Percentiles rank a stretch among this genome's conserved stretches.
phyloP scores from a whole-genome alignment of 441 rosid species.

The Euphorbia celastroides region DNA sequence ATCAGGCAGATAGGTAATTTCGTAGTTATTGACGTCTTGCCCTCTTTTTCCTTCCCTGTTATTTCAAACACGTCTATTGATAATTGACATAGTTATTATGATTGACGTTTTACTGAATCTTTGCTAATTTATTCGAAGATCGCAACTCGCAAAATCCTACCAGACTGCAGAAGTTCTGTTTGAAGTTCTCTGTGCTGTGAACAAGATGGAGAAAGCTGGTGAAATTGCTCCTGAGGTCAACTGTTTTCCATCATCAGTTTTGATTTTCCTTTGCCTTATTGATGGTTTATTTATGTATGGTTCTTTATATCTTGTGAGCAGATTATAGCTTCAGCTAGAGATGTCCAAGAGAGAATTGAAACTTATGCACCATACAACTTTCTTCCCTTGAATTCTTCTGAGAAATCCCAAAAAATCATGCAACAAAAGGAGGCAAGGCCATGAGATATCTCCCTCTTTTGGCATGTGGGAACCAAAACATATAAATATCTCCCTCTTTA shows the following conservation, averaged over 20 bases:
- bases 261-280: background rate
- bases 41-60: background rate
- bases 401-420: slow-evolving; percentile 86
- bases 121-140: slow-evolving; percentile 39
- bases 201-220: slow-evolving; percentile 95
- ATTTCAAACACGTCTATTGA: background rate
- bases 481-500: slow-evolving; percentile 7
- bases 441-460: slow-evolving; percentile 1
- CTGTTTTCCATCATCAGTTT: background rate
- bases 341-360: slow-evolving; percentile 95
- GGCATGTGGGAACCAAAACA: background rate
- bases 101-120: background rate
- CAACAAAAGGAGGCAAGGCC: slow-evolving; percentile 82
- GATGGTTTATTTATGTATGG: slow-evolving; percentile 1
- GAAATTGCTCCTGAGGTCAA: slow-evolving; percentile 98
- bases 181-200: slow-evolving; percentile 96
- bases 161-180: slow-evolving; percentile 97
- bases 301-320: slow-evolving; percentile 28
- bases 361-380: slow-evolving; percentile 94
- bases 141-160: slow-evolving; percentile 97
- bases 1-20: slow-evolving; percentile 85
- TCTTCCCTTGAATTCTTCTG: slow-evolving; percentile 94
- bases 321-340: slow-evolving; percentile 98
- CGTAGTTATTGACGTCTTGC: slow-evolving; percentile 11
- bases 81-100: background rate